Conservation (phyloP, 495 filamentous ascomycete genomes). For the Xylaria longipes region DNA sequence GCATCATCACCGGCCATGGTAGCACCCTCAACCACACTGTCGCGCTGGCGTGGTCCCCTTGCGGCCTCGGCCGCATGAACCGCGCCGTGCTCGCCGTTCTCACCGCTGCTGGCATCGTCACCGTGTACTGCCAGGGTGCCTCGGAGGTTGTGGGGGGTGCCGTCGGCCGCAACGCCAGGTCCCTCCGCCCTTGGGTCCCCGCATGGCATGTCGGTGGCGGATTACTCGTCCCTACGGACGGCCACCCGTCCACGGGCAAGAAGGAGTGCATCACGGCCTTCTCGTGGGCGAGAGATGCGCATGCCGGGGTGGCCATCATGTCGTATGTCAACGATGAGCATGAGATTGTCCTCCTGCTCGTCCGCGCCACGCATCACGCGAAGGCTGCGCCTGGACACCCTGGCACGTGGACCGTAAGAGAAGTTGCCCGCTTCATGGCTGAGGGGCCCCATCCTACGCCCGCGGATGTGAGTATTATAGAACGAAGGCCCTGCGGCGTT, state of each 20-base stretch:
- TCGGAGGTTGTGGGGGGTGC: slow-evolving; percentile 28
- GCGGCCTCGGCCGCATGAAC: slow-evolving; percentile 50
- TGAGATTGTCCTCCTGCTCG: slow-evolving; percentile 51
- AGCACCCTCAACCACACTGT: slow-evolving; percentile 57
- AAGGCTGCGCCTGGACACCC: slow-evolving; percentile 31
- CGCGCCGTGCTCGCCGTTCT: slow-evolving; percentile 52
- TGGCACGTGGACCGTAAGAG: slow-evolving; percentile 49
- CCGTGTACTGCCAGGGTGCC: slow-evolving; percentile 52
- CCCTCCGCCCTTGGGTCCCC: slow-evolving; percentile 35
- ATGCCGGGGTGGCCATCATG: slow-evolving; percentile 44
- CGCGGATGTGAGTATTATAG: slow-evolving; percentile 37
- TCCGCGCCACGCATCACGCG: slow-evolving; percentile 39
- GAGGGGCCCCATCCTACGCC: slow-evolving; percentile 47
- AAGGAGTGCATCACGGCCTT: slow-evolving; percentile 53
- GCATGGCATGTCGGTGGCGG: slow-evolving; percentile 55
- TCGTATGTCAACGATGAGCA: slow-evolving; percentile 51
- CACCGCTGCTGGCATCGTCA: slow-evolving; percentile 47
- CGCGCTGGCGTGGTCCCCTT: slow-evolving; percentile 52
- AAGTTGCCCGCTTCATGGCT: slow-evolving; percentile 50
- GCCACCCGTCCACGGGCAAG: slow-evolving; percentile 32
- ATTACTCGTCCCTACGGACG: slow-evolving; percentile 47
- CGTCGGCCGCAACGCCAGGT: slow-evolving; percentile 30
- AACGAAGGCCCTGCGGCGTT: neutral
- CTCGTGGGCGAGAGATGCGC: slow-evolving; percentile 53
- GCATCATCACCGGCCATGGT: slow-evolving; percentile 49